Conservation (phyloP, 495 filamentous ascomycete species). For the Aspergillus steynii region DNA sequence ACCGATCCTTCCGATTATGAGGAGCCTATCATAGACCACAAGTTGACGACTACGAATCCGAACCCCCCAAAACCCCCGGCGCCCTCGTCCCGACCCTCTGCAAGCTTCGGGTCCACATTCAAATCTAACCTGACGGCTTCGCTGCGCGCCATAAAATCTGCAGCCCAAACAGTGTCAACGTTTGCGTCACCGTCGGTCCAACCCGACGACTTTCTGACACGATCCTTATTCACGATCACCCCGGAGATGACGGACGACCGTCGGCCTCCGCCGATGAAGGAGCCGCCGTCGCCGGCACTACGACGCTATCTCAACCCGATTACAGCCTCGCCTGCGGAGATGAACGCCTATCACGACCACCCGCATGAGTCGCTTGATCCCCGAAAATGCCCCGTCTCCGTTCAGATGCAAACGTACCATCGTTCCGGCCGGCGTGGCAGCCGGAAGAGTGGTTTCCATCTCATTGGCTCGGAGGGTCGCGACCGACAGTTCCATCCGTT, state of each 20-base stretch:
- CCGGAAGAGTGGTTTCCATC: conserved; percentile 36
- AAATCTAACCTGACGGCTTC: conserved; percentile 96
- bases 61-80: conserved; percentile 24
- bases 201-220: conserved; percentile 86
- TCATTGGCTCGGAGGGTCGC: conserved; percentile 27
- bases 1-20: conserved; percentile 34
- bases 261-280: conserved; percentile 72
- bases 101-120: conserved; percentile 60
- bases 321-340: conserved; percentile 65
- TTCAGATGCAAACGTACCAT: conserved; percentile 84
- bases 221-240: conserved; percentile 75
- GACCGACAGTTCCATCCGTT: conserved; percentile 43
- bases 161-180: conserved; percentile 78
- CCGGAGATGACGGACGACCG: conserved; percentile 87
- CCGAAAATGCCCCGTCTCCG: conserved; percentile 66
- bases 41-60: conserved; percentile 20
- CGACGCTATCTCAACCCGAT: conserved; percentile 91
- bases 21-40: conserved; percentile 22
- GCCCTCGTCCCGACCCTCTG: conserved; percentile 31
- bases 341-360: conserved; percentile 56
- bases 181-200: conserved; percentile 72
- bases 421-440: conserved; percentile 36
- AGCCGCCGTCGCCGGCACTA: conserved; percentile 80
- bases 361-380: conserved; percentile 34
- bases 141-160: conserved; percentile 79